These are phyloP conservation scores for Erysimum cheiranthoides DNA, from an alignment of 345 rosid genomes.

Conservation along the genomic window DNA sequence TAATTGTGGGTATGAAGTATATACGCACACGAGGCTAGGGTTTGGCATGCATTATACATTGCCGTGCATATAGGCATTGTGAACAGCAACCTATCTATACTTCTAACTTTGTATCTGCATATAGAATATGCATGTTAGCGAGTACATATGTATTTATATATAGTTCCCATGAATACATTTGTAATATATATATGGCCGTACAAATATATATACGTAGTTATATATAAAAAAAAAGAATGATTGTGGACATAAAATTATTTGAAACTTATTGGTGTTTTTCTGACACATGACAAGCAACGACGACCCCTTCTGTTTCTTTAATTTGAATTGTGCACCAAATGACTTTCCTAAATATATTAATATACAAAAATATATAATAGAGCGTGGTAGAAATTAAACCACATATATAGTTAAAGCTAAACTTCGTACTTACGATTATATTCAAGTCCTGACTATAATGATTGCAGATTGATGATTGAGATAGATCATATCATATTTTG, in stretches of 20 bases:
- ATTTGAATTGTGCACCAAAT: conserved; percentile 8
- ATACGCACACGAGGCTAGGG: conserved; percentile 37
- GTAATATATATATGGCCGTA: background rate
- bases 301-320: conserved; percentile 21
- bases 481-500: background rate
- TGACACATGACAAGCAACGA: conserved; percentile 33
- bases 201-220: conserved; percentile 8
- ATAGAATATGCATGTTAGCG: background rate
- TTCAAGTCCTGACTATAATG: conserved; percentile 8
- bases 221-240: background rate
- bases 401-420: background rate
- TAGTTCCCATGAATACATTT: background rate
- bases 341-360: background rate
- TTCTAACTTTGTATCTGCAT: background rate
- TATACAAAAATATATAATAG: background rate
- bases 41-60: conserved; percentile 44
- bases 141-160: background rate
- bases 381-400: too few species aligned
- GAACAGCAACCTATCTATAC: conserved; percentile 20
- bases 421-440: background rate
- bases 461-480: background rate
- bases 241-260: conserved; percentile 20
- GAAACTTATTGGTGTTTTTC: conserved; percentile 32
- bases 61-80: conserved; percentile 31
- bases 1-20: conserved; percentile 31